These are phyloP conservation scores for Dispira parvispora DNA, from an alignment of 192 early-diverging fungal genomes.

Conservation along the genomic window DNA sequence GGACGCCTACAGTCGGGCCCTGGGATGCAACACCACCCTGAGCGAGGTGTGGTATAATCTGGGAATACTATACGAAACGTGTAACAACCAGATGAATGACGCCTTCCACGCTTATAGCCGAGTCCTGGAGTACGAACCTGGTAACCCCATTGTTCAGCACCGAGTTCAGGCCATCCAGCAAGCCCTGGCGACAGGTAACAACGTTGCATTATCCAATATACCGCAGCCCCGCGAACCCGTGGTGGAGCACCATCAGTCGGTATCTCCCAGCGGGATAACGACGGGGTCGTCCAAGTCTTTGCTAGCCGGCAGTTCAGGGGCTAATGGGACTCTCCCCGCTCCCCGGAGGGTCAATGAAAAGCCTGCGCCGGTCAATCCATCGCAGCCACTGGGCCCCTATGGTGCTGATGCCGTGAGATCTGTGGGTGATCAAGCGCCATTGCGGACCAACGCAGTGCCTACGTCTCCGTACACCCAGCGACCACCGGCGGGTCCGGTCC, in stretches of 20 bases:
- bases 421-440: neutral
- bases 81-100: conserved; percentile 93
- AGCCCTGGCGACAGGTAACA: conserved; percentile 18
- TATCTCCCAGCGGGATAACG: neutral
- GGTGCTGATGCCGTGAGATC: neutral
- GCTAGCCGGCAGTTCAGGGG: too few relatives aligned
- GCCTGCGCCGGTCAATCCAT: neutral
- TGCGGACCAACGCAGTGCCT: neutral
- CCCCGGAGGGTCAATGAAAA: neutral
- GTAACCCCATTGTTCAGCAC: conserved; percentile 73
- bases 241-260: neutral
- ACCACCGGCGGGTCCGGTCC: neutral
- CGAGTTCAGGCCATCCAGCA: conserved; percentile 31
- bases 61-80: conserved; percentile 90
- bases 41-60: conserved; percentile 97
- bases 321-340: neutral
- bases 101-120: conserved; percentile 92
- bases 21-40: conserved; percentile 81
- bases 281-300: too few relatives aligned
- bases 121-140: conserved; percentile 81
- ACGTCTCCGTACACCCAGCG: neutral
- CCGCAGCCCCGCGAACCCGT: conserved; percentile 5
- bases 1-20: conserved; percentile 94
- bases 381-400: neutral
- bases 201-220: neutral